Base-by-base conservation (phyloP, 371 early-diverging fungal species). In the Coemansia sp. region DNA sequence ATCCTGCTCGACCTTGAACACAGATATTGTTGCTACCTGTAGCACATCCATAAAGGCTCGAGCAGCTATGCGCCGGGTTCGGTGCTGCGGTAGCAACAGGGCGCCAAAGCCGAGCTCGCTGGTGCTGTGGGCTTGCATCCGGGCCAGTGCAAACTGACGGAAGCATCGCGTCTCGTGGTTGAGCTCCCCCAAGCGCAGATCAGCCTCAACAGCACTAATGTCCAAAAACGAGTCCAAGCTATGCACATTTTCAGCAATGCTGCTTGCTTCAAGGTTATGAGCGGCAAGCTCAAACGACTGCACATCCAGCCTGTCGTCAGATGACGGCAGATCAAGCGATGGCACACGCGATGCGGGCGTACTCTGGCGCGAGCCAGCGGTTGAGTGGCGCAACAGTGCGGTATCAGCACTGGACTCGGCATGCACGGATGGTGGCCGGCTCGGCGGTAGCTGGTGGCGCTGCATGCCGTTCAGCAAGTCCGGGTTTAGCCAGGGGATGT, bases 401-500 rank as follows among this genome's bases (percentile, higher is more conserved):
- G 20, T 20, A 11, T 48, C 61, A 0, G 53, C 52, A 14, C 72
- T 68, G 5, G 68, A 53, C 38, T 72, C 72, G 0, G 61, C 56
- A 11, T 35, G 57, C 5, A 68, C 35, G 5, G 65, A 64, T 7
- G 34, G 30, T 4, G 60, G 14, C 11, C 53, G 55, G 42, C 60
- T 41, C 26, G 26, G 26, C 6, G 14, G 40, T 5, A 36, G 40
- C n/a, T 47, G 45, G 12, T 49, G 56, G 39, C 34, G 61, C n/a
- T 16, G 59, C 1, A 34, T 14, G 0, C 48, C 31, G 5, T 59
- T 20, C 3, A 68, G 38, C 5, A 69, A 30, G n/a, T 40, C 16
- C 4, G 65, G 65, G n/a, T 72, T 63, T 16, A 72, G 70, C 72
- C 72, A 72, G 10, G 72, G 72, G n/a, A 72, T 65, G 14, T 72